Evolutionary conservation across 495 filamentous ascomycete species (phyloP).

Genomic region (Xylaria bambusicola): DNA sequence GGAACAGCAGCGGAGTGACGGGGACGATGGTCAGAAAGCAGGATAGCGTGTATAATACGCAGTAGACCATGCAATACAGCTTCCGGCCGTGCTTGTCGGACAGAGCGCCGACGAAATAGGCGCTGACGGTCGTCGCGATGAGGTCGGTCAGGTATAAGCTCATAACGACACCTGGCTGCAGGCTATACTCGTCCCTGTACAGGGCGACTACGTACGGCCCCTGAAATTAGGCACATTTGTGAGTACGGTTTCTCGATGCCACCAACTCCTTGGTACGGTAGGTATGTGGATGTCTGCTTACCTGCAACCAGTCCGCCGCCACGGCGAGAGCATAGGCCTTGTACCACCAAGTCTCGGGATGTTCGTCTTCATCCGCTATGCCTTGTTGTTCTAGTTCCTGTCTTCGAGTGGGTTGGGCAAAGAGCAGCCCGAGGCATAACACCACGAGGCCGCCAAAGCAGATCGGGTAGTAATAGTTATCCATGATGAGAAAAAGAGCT

Average conservation of each 20-base stretch:
- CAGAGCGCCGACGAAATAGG: constrained; percentile 48
- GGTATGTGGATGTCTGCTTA: constrained; percentile 27
- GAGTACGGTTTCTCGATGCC: too few relatives aligned
- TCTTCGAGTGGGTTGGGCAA: constrained; percentile 27
- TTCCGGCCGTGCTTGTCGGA: constrained; percentile 55
- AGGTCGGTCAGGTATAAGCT: constrained; percentile 56
- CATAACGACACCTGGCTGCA: constrained; percentile 48
- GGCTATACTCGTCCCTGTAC: constrained; percentile 52
- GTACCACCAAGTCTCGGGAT: constrained; percentile 32
- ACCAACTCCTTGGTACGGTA: too few relatives aligned
- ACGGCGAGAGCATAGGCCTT: constrained; percentile 51
- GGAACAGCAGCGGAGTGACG: constrained; percentile 42
- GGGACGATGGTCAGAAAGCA: constrained; percentile 50
- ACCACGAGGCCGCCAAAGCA: constrained; percentile 27
- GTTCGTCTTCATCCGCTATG: constrained; percentile 17
- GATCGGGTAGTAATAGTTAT: constrained; percentile 30
- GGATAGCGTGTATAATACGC: constrained; percentile 50
- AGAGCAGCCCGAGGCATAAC: constrained; percentile 25
- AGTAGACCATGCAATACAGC: constrained; percentile 51
- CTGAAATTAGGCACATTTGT: background rate
- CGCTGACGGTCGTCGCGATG: constrained; percentile 49
- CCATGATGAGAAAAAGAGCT: constrained; percentile 22
- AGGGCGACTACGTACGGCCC: constrained; percentile 48
- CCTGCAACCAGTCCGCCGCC: constrained; percentile 60
- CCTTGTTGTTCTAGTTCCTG: constrained; percentile 19